phyloP scores from a whole-genome alignment of 2,329 filamentous ascomycete genomes.

The Hyphodiscus sp. region DNA sequence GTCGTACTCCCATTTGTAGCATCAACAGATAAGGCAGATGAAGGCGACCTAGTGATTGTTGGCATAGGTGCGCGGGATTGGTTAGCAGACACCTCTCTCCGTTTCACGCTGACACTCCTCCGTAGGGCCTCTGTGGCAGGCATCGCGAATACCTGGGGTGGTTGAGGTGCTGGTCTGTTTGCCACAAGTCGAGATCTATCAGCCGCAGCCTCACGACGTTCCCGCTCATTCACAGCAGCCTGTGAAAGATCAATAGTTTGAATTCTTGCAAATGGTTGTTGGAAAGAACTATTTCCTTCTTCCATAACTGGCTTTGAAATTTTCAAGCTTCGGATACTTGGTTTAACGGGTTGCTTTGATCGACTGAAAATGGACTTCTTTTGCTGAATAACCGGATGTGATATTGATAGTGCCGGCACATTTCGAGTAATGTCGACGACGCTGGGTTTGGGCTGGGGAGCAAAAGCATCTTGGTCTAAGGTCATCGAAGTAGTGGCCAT shows the following conservation, averaged over 20 bases:
- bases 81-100: conserved; percentile 15
- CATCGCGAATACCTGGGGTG: conserved; percentile 6
- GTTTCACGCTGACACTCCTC: conserved; percentile 18
- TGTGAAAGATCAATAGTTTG: conserved; percentile 28
- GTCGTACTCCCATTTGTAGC: conserved; percentile 23
- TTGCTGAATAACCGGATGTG: conserved; percentile 9
- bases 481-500: conserved; percentile 11
- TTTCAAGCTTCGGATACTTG: conserved; percentile 21
- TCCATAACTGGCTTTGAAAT: conserved; percentile 28
- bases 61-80: conserved; percentile 9
- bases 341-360: conserved; percentile 18
- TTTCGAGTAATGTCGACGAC: not conserved
- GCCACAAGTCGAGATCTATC: conserved; percentile 20
- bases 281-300: conserved; percentile 6
- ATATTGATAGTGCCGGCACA: not conserved
- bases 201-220: conserved; percentile 22
- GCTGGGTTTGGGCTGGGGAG: conserved; percentile 14
- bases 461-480: conserved; percentile 9
- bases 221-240: conserved; percentile 26
- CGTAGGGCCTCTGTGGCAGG: conserved; percentile 17
- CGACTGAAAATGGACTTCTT: conserved; percentile 24
- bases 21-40: conserved; percentile 10
- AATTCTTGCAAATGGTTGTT: conserved; percentile 24
- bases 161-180: conserved; percentile 19
- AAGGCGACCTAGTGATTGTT: conserved; percentile 13